These are phyloP conservation scores for Calocybe indica DNA, from an alignment of 768 basidiomycete genomes.

Conservation along the genomic window DNA sequence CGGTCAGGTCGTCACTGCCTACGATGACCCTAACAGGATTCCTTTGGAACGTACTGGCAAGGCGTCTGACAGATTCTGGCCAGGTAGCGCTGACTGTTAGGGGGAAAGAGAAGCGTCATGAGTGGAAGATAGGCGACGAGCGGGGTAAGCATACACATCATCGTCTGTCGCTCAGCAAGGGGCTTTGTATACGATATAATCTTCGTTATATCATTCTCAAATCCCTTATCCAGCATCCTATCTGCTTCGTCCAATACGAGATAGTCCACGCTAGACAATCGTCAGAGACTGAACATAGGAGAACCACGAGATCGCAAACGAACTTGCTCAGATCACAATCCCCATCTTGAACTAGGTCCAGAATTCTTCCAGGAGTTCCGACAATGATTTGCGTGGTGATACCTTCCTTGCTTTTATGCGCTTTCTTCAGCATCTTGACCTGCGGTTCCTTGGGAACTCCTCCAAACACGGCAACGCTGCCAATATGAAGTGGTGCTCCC, in stretches of 20 bases:
- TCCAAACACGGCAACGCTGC: conserved; percentile 86
- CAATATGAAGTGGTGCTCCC: conserved; percentile 69
- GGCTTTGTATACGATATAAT: conserved; percentile 78
- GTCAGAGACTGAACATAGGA: not conserved
- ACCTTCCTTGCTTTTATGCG: conserved; percentile 40
- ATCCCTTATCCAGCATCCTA: conserved; percentile 96
- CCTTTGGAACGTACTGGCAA: conserved; percentile 84
- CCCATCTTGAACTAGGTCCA: conserved; percentile 89
- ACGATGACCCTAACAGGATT: conserved; percentile 89
- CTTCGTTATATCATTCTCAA: conserved; percentile 92
- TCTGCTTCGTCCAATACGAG: conserved; percentile 97
- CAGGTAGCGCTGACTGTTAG: conserved; percentile 90
- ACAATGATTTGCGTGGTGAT: conserved; percentile 73
- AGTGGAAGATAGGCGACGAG: not conserved
- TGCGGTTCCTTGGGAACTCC: conserved; percentile 92
- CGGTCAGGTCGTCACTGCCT: conserved; percentile 90
- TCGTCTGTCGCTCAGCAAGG: conserved; percentile 72
- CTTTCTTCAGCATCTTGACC: conserved; percentile 56
- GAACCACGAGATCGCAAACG: conserved; percentile 18
- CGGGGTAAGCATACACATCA: conserved; percentile 75
- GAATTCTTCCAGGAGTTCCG: conserved; percentile 89
- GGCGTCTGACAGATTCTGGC: conserved; percentile 88
- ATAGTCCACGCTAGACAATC: conserved; percentile 64
- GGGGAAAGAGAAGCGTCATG: not conserved
- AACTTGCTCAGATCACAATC: conserved; percentile 75